A percentile compares a stretch with the other conserved stretches of the same genome.
These are phyloP conservation scores for Talaromyces sp. DNA, from an alignment of 2,329 filamentous ascomycete genomes.

Conservation along the genomic window DNA sequence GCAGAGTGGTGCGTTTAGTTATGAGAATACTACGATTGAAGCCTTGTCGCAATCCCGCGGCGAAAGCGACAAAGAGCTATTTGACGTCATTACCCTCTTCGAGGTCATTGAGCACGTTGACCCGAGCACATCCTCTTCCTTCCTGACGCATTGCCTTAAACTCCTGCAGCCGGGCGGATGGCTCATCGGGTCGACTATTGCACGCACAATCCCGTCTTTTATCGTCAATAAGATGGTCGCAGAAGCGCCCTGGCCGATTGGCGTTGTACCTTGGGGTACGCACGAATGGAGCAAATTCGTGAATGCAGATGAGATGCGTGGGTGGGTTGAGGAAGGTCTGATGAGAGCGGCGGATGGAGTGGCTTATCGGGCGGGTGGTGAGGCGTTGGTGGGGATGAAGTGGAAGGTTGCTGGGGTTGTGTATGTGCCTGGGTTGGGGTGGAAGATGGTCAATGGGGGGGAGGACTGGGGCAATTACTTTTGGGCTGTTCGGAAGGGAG, in stretches of 20 bases:
- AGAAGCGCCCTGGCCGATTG: conserved; percentile 66
- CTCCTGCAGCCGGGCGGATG: conserved; percentile 89
- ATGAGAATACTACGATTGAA: conserved; percentile 76
- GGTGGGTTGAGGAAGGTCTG: conserved; percentile 41
- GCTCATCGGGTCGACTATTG: conserved; percentile 89
- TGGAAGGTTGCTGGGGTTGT: conserved; percentile 78
- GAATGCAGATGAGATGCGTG: conserved; percentile 67
- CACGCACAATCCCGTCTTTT: conserved; percentile 84
- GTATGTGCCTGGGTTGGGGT: conserved; percentile 74
- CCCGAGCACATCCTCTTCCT: conserved; percentile 70
- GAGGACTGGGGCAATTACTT: conserved; percentile 95
- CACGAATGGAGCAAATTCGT: conserved; percentile 98
- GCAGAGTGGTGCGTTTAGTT: conserved; percentile 59
- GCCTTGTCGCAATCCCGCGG: conserved; percentile 45
- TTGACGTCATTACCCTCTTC: conserved; percentile 82
- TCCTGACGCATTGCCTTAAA: conserved; percentile 52
- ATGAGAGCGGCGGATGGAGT: conserved; percentile 49
- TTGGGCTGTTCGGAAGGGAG: conserved; percentile 69
- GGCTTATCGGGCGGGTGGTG: conserved; percentile 25
- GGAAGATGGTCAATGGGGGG: conserved; percentile 76
- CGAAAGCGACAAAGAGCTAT: conserved; percentile 32
- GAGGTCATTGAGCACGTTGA: conserved; percentile 95
- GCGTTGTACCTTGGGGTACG: conserved; percentile 86
- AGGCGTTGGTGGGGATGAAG: conserved; percentile 34
- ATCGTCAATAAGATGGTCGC: conserved; percentile 88